These are phyloP conservation scores for Mycosphaerelloides madeirae DNA, from an alignment of 2,329 filamentous ascomycete genomes.

Conservation along the genomic window DNA sequence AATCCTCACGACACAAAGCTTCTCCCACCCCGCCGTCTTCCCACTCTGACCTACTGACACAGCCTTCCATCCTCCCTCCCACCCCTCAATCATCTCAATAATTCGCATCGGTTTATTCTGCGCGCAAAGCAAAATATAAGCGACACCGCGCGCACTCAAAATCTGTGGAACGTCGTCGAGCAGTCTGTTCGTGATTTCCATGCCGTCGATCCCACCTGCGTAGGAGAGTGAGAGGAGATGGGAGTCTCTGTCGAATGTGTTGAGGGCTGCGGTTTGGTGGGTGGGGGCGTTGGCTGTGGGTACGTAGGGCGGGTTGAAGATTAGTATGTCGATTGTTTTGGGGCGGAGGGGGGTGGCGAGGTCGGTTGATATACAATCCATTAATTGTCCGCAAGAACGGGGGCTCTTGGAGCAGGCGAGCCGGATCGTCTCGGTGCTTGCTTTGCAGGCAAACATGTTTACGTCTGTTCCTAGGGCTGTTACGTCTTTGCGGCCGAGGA, in stretches of 20 bases:
- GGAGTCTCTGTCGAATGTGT: conserved; percentile 70
- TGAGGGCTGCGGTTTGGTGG: conserved; percentile 9
- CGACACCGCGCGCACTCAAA: conserved; percentile 65
- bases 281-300: conserved; percentile 71
- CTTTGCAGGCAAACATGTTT: conserved; percentile 75
- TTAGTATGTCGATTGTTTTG: conserved; percentile 68
- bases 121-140: conserved; percentile 83
- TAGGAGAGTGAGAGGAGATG: conserved; percentile 81
- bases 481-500: conserved; percentile 69
- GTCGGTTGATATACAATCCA: conserved; percentile 67
- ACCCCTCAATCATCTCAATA: conserved; percentile 50
- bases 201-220: conserved; percentile 82
- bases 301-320: conserved; percentile 98
- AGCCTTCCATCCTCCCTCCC: conserved; percentile 58
- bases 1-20: conserved; percentile 80
- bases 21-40: conserved; percentile 89
- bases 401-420: conserved; percentile 40
- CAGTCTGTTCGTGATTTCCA: conserved; percentile 85
- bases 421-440: conserved; percentile 64
- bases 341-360: conserved; percentile 58
- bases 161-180: conserved; percentile 63
- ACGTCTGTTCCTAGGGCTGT: conserved; percentile 77
- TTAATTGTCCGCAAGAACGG: conserved; percentile 45
- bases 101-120: conserved; percentile 81
- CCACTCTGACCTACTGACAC: conserved; percentile 79